Evolutionary conservation across 441 rosid species (phyloP), one percentile per base, ranked within the genome.

Genomic region (Isatis lusitanica): DNA sequence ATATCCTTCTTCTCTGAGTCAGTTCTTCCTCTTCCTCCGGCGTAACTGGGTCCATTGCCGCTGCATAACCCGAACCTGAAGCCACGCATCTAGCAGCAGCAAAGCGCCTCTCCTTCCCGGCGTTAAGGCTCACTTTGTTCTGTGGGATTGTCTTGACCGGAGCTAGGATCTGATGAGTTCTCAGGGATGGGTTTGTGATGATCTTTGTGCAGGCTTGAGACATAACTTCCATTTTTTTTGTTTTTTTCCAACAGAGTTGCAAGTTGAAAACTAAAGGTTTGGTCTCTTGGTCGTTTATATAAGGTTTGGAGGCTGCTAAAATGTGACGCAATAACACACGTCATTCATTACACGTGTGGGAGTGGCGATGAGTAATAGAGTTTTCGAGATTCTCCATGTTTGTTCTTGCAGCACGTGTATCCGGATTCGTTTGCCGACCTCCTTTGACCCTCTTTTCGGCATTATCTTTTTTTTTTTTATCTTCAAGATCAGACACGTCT

Each of bases 21-120:
- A 78, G 38, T 1, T 78, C 78, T 40, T 73, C 81, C 56, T 68
- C 78, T 63, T 78, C 74, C 63, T 68, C 81, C 3, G 71, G 74
- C 4, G 66, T 78, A 42, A 80, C 79, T 48, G 76, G 84, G 66
- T 79, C 85, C 63, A 79, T n/a, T 18, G 75, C 82, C 5, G 79
- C 80, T 12, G 71, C 73, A 13, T 70, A 72, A 12, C 81, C 57
- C 0, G 82, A 43, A 3, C 82, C 78, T 48, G 68, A 42, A 35
- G 80, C 82, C 39, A 72, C 76, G 33, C 88, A 83, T 58, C 80
- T 68, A 28, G 74, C 35, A 9, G 39, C 52, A 60, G 12, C 33
- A 30, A 30, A 28, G 11, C 26, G 46, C 42, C 28, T 73, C 9
- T 68, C 21, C 63, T 68, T 78, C 35, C 17, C 3, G 7, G 18